Evolutionary conservation across 768 basidiomycete genomes (phyloP).

Genomic region (Ephemerocybe angulata): DNA sequence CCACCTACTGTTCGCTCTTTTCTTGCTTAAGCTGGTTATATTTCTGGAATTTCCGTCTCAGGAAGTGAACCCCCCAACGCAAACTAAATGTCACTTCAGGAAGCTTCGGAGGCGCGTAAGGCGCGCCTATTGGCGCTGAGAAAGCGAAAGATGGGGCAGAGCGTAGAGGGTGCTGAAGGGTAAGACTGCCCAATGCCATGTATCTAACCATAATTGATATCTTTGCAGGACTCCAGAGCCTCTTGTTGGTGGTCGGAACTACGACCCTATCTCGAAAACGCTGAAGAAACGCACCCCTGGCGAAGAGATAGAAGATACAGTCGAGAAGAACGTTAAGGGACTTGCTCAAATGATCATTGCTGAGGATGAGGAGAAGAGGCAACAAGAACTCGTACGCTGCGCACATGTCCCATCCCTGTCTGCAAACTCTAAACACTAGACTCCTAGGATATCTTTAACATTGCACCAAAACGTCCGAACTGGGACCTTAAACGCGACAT

Average conservation of each 20-base stretch:
- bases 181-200: constrained; percentile 17
- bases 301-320: constrained; percentile 68
- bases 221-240: constrained; percentile 34
- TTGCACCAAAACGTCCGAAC: constrained; percentile 94
- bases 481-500: constrained; percentile 96
- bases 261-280: constrained; percentile 84
- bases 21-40: no score
- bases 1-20: background rate
- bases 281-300: constrained; percentile 66
- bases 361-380: constrained; percentile 81
- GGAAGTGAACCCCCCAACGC: no score
- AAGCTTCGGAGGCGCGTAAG: constrained; percentile 78
- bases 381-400: constrained; percentile 77
- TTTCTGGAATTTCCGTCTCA: no score
- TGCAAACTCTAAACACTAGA: background rate
- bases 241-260: constrained; percentile 72
- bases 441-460: constrained; percentile 86
- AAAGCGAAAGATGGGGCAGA: constrained; percentile 63
- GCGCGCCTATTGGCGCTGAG: constrained; percentile 74
- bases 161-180: constrained; percentile 39
- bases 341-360: constrained; percentile 80
- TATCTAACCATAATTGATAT: no score
- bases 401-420: background rate
- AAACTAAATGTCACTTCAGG: constrained; percentile 54
- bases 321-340: constrained; percentile 82